Conservation (phyloP, 2,329 filamentous ascomycete species). For the Fusarium multiceps region DNA sequence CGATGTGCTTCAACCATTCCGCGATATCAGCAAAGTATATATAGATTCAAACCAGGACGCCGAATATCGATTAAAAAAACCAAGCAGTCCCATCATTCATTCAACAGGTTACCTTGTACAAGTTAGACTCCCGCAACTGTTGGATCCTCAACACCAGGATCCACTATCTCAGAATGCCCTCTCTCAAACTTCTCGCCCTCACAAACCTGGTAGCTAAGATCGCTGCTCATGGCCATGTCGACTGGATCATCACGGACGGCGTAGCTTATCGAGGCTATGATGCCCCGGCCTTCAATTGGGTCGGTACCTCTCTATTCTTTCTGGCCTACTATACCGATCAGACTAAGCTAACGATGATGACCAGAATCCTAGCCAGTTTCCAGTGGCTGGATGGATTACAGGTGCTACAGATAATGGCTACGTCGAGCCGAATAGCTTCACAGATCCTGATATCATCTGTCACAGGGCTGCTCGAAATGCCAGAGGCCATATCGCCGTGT, state of each 20-base stretch:
- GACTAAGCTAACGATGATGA: background rate
- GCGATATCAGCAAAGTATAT: background rate
- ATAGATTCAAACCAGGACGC: background rate
- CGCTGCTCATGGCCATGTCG: slow-evolving; percentile 40
- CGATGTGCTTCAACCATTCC: slow-evolving; percentile 14
- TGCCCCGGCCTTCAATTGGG: slow-evolving; percentile 18
- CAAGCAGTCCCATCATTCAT: accelerated
- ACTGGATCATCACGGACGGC: slow-evolving; percentile 42
- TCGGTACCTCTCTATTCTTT: background rate
- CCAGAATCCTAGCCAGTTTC: slow-evolving; percentile 35
- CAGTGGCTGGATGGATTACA: slow-evolving; percentile 41
- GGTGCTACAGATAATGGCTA: slow-evolving; percentile 59
- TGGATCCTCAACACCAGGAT: background rate
- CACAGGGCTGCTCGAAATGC: slow-evolving; percentile 56
- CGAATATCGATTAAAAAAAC: background rate
- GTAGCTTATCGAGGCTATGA: slow-evolving; percentile 41
- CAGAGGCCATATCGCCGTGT: slow-evolving; percentile 51
- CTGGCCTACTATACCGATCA: too few relatives aligned
- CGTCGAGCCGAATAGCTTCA: slow-evolving; percentile 51
- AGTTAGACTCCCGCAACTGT: background rate
- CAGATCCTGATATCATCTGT: slow-evolving; percentile 58
- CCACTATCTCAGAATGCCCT: slow-evolving; percentile 4
- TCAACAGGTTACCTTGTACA: background rate
- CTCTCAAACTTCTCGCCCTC: slow-evolving; percentile 3
- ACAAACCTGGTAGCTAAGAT: background rate